These are phyloP conservation scores for Zoysia japonica DNA, from an alignment of 176 grass and related monocot genomes.

Conservation along the genomic window DNA sequence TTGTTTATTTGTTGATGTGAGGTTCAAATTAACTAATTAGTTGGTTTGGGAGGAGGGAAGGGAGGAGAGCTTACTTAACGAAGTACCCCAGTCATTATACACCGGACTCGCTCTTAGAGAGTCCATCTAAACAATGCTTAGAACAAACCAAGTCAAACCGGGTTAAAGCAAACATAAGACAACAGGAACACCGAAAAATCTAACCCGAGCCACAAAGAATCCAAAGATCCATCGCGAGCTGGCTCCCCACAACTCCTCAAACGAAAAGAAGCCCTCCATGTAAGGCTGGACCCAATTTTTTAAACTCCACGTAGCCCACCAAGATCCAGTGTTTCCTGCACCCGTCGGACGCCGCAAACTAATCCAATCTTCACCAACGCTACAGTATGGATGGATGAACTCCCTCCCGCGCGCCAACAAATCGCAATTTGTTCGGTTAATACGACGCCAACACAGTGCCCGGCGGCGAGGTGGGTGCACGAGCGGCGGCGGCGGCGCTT, in stretches of 20 bases:
- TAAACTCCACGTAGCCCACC: not conserved
- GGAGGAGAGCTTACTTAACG: no score
- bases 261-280: not conserved
- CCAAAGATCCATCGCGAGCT: not conserved
- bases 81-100: no score
- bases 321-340: not conserved
- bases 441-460: not conserved
- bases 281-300: not conserved
- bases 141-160: no score
- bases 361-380: not conserved
- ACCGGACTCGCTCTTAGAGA: no score
- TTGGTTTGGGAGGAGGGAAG: no score
- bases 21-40: no score
- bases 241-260: slow-evolving; percentile 14
- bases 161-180: not conserved
- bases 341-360: slow-evolving; percentile 31
- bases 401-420: not conserved
- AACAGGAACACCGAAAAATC: not conserved
- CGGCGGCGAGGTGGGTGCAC: not conserved
- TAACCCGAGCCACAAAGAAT: not conserved
- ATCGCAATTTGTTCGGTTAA: slow-evolving; percentile 2
- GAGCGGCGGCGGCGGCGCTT: not conserved
- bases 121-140: no score
- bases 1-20: no score
- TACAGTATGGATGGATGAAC: not conserved